Conservation (phyloP, 1,139 yeast genomes). For the Hanseniaspora gamundiae region DNA sequence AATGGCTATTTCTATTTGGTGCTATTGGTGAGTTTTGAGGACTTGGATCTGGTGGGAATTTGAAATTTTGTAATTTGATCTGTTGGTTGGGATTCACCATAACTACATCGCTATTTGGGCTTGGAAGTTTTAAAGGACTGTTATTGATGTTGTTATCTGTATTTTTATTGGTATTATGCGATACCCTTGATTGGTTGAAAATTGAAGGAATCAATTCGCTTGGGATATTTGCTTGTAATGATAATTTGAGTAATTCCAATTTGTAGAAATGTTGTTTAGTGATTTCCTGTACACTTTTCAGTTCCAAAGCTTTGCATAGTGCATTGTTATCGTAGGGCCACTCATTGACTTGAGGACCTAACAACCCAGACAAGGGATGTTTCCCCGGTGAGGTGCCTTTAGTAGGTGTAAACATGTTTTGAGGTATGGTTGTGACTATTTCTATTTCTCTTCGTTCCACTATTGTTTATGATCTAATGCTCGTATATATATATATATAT, state of each 20-base stretch:
- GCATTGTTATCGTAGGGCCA: conserved; percentile 9
- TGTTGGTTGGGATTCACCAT: conserved; percentile 6
- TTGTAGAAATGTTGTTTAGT: conserved; percentile 74
- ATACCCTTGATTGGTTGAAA: conserved; percentile 27
- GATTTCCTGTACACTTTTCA: conserved; percentile 66
- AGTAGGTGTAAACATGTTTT: conserved; percentile 1
- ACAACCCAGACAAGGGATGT: conserved; percentile 8
- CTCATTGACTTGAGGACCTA: conserved; percentile 15
- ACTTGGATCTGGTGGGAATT: not conserved
- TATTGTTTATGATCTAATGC: too few relatives aligned
- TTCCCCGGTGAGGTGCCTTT: not conserved
- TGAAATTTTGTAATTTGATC: conserved; percentile 4
- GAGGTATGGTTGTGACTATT: not conserved
- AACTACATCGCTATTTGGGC: conserved; percentile 7
- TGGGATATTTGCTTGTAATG: conserved; percentile 60
- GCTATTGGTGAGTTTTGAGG: not conserved
- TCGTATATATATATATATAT: too few relatives aligned
- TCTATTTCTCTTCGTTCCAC: not conserved
- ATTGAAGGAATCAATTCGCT: conserved; percentile 52
- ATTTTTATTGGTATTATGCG: conserved; percentile 9
- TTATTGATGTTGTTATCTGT: conserved; percentile 7
- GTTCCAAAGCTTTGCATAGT: conserved; percentile 40
- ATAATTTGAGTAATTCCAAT: conserved; percentile 48
- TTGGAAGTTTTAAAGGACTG: conserved; percentile 8
- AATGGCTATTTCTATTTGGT: conserved; percentile 3